Evolutionary conservation across 441 rosid genomes (phyloP).

Genomic region (Adansonia rubrostipa): DNA sequence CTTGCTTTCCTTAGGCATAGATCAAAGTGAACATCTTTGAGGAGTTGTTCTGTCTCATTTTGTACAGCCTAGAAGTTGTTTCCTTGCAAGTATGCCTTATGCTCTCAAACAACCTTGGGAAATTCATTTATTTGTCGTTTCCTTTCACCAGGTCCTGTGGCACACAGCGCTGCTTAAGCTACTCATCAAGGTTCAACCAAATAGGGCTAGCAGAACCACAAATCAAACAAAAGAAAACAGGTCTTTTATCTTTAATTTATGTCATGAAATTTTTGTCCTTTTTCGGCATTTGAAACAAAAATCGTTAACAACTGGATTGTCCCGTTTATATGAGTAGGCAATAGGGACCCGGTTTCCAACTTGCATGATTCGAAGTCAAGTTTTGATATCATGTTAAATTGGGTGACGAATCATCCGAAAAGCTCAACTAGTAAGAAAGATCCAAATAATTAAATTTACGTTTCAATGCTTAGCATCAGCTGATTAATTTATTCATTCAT

Average conservation of each 20-base stretch:
- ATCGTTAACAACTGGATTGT: conserved; percentile 3
- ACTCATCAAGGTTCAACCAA: neutral
- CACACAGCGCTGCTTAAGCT: neutral
- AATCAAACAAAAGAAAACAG: neutral
- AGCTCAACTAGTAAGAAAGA: too few relatives aligned
- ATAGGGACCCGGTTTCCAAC: neutral
- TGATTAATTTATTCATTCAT: neutral
- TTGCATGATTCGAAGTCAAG: too few relatives aligned
- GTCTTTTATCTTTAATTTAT: neutral
- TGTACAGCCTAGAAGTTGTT: conserved; percentile 19
- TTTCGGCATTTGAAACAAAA: conserved; percentile 8
- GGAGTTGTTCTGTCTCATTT: neutral
- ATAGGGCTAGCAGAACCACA: neutral
- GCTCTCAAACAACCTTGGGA: neutral
- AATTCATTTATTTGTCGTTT: neutral
- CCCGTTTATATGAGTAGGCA: conserved; percentile 18
- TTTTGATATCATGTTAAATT: too few relatives aligned
- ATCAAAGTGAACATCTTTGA: neutral
- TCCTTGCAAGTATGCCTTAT: conserved; percentile 19
- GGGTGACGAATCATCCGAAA: too few relatives aligned
- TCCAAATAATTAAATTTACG: too few relatives aligned
- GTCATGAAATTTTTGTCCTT: conserved; percentile 2
- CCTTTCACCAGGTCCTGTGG: neutral
- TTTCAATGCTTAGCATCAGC: neutral
- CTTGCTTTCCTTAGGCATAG: neutral